Percentiles rank a stretch among this genome's conserved stretches.
These are phyloP conservation scores for Polygonum aviculare DNA, from an alignment of 148 eudicot species.

Conservation along the genomic window DNA sequence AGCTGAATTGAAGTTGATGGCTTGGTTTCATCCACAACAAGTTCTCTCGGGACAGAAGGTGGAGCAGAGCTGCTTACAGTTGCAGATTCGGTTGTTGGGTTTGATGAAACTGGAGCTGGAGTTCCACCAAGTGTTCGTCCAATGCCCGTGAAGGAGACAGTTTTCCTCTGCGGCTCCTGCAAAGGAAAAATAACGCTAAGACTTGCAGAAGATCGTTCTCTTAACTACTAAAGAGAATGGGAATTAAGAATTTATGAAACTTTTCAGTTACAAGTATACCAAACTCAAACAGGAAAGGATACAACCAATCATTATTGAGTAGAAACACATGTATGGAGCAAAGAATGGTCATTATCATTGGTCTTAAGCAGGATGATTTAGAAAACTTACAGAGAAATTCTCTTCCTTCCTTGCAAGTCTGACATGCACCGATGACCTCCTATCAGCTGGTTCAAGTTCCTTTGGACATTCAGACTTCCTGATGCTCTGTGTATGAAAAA, in stretches of 20 bases:
- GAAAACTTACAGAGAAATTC: conserved; percentile 41
- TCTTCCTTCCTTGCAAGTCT: conserved; percentile 48
- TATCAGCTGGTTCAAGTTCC: conserved; percentile 58
- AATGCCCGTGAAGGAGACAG: conserved; percentile 46
- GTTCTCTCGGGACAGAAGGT: conserved; percentile 26
- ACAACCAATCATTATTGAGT: not conserved
- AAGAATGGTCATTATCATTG: not conserved
- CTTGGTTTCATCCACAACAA: conserved; percentile 27
- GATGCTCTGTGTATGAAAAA: conserved; percentile 38
- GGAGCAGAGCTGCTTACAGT: conserved; percentile 29
- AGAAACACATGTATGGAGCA: not conserved
- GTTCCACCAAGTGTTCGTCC: conserved; percentile 63
- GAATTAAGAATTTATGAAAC: not conserved
- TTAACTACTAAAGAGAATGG: not conserved
- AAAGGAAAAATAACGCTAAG: not conserved
- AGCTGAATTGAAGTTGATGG: conserved; percentile 62
- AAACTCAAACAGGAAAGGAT: not conserved
- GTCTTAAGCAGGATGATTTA: not conserved
- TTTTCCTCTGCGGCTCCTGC: conserved; percentile 51
- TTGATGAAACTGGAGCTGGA: conserved; percentile 17
- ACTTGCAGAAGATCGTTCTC: not conserved
- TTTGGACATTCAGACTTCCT: conserved; percentile 50
- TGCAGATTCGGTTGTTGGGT: conserved; percentile 23
- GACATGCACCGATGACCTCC: conserved; percentile 45
- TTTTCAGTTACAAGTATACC: not conserved